These are phyloP conservation scores for Suzukiozyma palmioleophila DNA, from an alignment of 1,139 yeast genomes.

Conservation along the genomic window DNA sequence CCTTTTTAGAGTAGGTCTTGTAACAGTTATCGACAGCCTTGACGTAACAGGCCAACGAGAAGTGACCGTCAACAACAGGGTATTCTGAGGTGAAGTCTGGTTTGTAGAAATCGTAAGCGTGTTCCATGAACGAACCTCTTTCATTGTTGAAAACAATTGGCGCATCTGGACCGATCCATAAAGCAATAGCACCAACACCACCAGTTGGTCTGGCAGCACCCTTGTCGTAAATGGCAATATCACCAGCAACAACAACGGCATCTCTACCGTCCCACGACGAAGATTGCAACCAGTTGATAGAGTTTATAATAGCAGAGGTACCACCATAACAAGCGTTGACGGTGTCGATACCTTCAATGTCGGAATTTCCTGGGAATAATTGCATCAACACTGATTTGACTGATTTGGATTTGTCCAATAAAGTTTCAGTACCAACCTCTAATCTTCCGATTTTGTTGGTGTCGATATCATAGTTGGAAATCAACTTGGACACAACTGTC, in stretches of 20 bases:
- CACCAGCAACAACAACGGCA: constrained; percentile 96
- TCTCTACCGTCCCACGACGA: constrained; percentile 98
- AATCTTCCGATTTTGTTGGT: constrained; percentile 82
- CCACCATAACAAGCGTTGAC: constrained; percentile 99
- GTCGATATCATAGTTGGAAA: constrained; percentile 80
- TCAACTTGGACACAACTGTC: constrained; percentile 74
- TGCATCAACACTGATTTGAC: constrained; percentile 96
- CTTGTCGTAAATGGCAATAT: constrained; percentile 93
- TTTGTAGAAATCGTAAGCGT: constrained; percentile 96
- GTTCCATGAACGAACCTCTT: constrained; percentile 92
- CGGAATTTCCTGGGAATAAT: constrained; percentile 82
- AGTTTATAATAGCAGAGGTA: constrained; percentile 89
- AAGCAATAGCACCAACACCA: constrained; percentile 97
- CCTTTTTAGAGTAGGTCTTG: constrained; percentile 75
- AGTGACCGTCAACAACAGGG: constrained; percentile 98
- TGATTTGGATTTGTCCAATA: constrained; percentile 94
- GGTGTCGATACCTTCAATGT: constrained; percentile 95
- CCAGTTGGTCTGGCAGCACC: constrained; percentile 99
- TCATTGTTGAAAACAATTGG: constrained; percentile 87
- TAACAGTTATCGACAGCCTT: constrained; percentile 90
- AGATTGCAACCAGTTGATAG: constrained; percentile 95
- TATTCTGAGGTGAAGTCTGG: constrained; percentile 96
- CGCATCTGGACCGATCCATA: constrained; percentile 96
- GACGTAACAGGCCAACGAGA: constrained; percentile 88
- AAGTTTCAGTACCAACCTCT: constrained; percentile 98